Evolutionary conservation across 768 basidiomycete genomes (phyloP), one percentile per base, ranked within the genome.

Genomic region (Tulasnella sp.): DNA sequence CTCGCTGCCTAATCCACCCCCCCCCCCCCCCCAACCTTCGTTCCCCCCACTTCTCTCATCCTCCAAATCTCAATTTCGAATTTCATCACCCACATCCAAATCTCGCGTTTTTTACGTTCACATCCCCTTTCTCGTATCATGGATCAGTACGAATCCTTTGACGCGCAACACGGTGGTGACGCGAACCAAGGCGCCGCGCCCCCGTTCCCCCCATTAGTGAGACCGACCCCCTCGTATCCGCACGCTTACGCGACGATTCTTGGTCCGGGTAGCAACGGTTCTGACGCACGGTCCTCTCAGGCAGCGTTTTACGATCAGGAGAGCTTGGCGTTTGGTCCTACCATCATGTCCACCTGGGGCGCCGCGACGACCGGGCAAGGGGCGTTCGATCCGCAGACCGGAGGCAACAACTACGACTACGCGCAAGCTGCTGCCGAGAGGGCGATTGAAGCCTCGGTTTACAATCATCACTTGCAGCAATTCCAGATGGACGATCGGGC

Each of bases 151-250:
- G 72, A 73, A 9, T 39, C 25, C n/a, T 45, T 45, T 31, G 42
- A 42, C 37, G 19, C 31, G 72, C 72, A 73, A 45, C 72, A 39
- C 31, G 40, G 37, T 42, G 34, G 36, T 25, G 52, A 73, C 36
- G 34, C 72, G 37, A 52, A 4, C 72, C 49, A 45, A 36, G 22
- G 42, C 72, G 37, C 52, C 22, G 72, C 37, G 0, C 1, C 72
- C 37, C n/a, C 39, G 11, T 73, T n/a, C 72, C 40, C 72, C 42
- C 29, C 52, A 58, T 15, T 73, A 37, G 72, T 45, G 34, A 34
- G 40, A 73, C 72, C 72, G 36, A n/a, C 40, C 40, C 72, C 72
- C 52, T 73, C 72, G 36, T 73, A 73, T 52, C 72, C 37, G 29
- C 72, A 73, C 42, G 40, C 72, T 29, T 73, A 25, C 52, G 39